phyloP scores from a whole-genome alignment of 768 basidiomycete genomes.

The Dacryopinax primogenitus region DNA sequence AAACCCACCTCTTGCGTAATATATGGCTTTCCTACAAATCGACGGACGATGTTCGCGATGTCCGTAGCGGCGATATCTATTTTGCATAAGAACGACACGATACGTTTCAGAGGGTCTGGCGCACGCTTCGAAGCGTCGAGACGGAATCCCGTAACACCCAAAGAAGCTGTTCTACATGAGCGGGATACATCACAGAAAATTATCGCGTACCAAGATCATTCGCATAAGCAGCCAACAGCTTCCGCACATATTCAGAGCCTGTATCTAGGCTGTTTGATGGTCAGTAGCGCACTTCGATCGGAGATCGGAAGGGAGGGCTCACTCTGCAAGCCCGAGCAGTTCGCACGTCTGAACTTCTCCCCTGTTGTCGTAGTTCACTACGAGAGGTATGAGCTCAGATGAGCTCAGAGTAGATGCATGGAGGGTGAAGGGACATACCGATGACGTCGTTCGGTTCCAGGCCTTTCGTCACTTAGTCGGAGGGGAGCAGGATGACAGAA shows the following conservation, averaged over 20 bases:
- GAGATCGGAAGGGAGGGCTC: slow-evolving; percentile 15
- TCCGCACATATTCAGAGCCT: slow-evolving; percentile 47
- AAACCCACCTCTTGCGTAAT: slow-evolving; percentile 45
- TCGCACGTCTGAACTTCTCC: slow-evolving; percentile 44
- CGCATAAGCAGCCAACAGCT: slow-evolving; percentile 40
- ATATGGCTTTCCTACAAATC: slow-evolving; percentile 36
- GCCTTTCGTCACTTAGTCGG: neutral
- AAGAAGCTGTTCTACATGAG: neutral
- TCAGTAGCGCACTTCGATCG: slow-evolving; percentile 4
- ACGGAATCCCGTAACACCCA: slow-evolving; percentile 34
- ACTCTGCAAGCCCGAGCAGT: slow-evolving; percentile 43
- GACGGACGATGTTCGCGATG: slow-evolving; percentile 11
- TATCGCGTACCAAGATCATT: slow-evolving; percentile 35
- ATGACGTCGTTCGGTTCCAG: slow-evolving; percentile 10
- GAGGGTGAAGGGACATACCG: neutral
- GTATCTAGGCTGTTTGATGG: slow-evolving; percentile 40
- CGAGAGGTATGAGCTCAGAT: slow-evolving; percentile 25
- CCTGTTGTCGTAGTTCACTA: slow-evolving; percentile 41
- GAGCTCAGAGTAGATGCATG: neutral
- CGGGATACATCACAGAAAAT: neutral
- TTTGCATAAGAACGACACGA: neutral
- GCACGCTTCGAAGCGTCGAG: slow-evolving; percentile 39
- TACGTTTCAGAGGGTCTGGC: neutral
- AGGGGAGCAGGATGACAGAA: too few species aligned
- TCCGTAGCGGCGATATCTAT: neutral